Percentiles rank a stretch among this genome's conserved stretches.
These are phyloP conservation scores for Phialophora verrucosa DNA, from an alignment of 2,329 filamentous ascomycete species.

Conservation along the genomic window DNA sequence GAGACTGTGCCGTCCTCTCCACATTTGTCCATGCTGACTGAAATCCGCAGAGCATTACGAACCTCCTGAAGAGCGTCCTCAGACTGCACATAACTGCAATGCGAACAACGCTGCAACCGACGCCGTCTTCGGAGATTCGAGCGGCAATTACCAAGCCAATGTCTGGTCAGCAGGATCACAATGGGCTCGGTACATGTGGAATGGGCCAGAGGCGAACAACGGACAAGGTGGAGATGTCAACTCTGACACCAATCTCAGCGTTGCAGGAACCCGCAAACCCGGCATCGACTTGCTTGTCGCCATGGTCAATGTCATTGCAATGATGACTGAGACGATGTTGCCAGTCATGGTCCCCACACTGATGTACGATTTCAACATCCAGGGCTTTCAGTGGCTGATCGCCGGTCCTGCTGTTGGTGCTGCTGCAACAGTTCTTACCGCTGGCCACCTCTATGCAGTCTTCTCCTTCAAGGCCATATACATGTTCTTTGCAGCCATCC, in stretches of 20 bases:
- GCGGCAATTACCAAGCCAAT: constrained; percentile 13
- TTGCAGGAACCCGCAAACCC: constrained; percentile 17
- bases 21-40: too few relatives aligned
- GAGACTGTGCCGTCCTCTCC: neutral
- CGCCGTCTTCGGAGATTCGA: constrained; percentile 16
- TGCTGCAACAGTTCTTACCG: constrained; percentile 25
- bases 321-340: constrained; percentile 29
- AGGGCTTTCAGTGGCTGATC: constrained; percentile 32
- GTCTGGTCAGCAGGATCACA: constrained; percentile 15
- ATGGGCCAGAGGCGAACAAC: neutral
- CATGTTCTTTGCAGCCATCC: constrained; percentile 19
- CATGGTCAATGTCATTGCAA: constrained; percentile 25
- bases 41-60: too few relatives aligned
- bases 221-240: neutral
- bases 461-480: constrained; percentile 29
- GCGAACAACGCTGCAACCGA: neutral
- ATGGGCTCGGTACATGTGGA: constrained; percentile 4
- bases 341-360: constrained; percentile 26
- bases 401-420: constrained; percentile 30
- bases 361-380: constrained; percentile 28
- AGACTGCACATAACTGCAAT: too few relatives aligned
- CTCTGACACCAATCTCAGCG: neutral
- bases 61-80: too few relatives aligned
- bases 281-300: constrained; percentile 18
- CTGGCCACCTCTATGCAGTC: constrained; percentile 31